Conservation (phyloP, 768 basidiomycete genomes). For the Fistulinella prunicolor region DNA sequence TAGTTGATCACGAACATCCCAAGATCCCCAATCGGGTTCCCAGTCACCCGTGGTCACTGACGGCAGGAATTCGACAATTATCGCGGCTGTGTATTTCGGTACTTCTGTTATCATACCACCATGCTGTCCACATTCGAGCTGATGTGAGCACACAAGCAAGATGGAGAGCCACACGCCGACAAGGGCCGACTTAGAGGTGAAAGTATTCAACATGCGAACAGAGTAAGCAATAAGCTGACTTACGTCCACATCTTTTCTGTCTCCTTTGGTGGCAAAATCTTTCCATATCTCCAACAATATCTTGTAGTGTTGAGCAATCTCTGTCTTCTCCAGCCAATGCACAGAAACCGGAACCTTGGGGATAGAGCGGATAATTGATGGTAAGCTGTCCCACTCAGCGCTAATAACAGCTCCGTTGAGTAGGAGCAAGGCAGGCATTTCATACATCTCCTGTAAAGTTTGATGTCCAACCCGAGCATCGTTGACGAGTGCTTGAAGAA, state of each 20-base stretch:
- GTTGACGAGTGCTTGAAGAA: conserved; percentile 39
- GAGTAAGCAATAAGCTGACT: conserved; percentile 9
- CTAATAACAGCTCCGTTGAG: conserved; percentile 46
- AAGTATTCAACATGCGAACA: conserved; percentile 4
- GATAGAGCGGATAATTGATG: conserved; percentile 27
- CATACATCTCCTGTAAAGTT: conserved; percentile 5
- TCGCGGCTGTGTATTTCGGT: conserved; percentile 32
- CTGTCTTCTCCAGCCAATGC: conserved; percentile 35
- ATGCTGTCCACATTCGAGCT: conserved; percentile 39
- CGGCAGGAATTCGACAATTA: conserved; percentile 38
- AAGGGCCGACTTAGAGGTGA: conserved; percentile 35
- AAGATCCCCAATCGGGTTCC: conserved; percentile 20
- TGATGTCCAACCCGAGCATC: conserved; percentile 6
- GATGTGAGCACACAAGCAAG: conserved; percentile 47
- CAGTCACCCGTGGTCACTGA: not conserved
- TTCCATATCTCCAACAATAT: conserved; percentile 40
- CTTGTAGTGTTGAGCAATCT: conserved; percentile 40
- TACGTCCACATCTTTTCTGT: conserved; percentile 24
- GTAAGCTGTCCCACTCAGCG: conserved; percentile 24
- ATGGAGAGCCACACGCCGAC: conserved; percentile 53
- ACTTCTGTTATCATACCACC: conserved; percentile 35
- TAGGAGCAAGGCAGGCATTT: conserved; percentile 34
- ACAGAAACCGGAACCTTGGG: conserved; percentile 25
- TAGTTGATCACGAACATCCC: conserved; percentile 32
- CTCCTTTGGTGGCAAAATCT: conserved; percentile 19